A percentile compares a stretch with the other conserved stretches of the same genome.
Evolutionary conservation across 2,329 filamentous ascomycete genomes (phyloP).

Genomic region (Diaporthe ilicicola): DNA sequence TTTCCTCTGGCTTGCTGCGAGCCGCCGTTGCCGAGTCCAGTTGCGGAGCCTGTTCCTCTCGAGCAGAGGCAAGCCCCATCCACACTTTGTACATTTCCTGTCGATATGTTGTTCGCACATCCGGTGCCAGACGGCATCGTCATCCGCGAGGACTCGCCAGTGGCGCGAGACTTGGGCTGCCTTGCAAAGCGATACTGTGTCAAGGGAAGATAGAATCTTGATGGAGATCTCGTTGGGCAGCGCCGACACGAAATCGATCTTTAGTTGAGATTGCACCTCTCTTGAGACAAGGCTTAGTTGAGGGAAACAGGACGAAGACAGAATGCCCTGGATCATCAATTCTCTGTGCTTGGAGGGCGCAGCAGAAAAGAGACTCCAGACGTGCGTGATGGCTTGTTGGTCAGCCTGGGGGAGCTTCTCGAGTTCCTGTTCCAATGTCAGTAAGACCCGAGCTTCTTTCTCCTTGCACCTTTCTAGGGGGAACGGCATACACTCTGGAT

Average conservation of each 20-base stretch:
- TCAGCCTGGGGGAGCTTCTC: slow-evolving; percentile 83
- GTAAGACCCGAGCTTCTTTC: slow-evolving; percentile 28
- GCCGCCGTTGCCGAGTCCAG: slow-evolving; percentile 85
- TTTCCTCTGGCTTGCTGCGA: slow-evolving; percentile 51
- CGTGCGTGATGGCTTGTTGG: slow-evolving; percentile 94
- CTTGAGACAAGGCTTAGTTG: slow-evolving; percentile 93
- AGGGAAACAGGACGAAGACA: slow-evolving; percentile 96
- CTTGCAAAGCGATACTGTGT: slow-evolving; percentile 94
- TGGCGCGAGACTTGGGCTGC: slow-evolving; percentile 90
- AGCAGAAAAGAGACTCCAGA: slow-evolving; percentile 97
- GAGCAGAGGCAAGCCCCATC: slow-evolving; percentile 90
- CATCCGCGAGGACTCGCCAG: slow-evolving; percentile 92
- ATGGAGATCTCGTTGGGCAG: slow-evolving; percentile 90
- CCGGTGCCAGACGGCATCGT: slow-evolving; percentile 96
- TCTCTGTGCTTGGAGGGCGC: slow-evolving; percentile 93
- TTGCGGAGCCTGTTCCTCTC: slow-evolving; percentile 88
- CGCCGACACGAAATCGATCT: slow-evolving; percentile 94
- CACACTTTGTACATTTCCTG: slow-evolving; percentile 92
- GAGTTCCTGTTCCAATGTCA: slow-evolving; percentile 68
- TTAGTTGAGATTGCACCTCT: slow-evolving; percentile 91
- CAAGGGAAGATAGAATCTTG: slow-evolving; percentile 91
- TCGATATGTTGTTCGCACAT: slow-evolving; percentile 99
- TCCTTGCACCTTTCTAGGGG: slow-evolving; percentile 18
- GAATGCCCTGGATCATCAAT: slow-evolving; percentile 94
- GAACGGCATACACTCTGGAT: slow-evolving; percentile 77